Base-by-base conservation (phyloP, 805 yeast genomes). In the Limtongia smithiae region DNA sequence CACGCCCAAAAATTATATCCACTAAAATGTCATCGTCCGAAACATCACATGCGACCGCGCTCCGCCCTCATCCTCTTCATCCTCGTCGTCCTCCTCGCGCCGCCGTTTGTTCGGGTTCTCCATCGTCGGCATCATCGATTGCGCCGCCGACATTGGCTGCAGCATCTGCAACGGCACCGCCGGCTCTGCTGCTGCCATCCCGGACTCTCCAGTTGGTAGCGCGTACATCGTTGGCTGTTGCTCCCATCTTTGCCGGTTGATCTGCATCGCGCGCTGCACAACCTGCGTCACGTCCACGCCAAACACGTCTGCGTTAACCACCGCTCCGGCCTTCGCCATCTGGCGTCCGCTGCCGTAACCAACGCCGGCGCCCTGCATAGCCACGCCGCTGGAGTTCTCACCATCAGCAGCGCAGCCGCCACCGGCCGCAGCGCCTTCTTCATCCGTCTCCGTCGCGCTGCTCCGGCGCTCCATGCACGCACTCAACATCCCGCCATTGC, bases 271-370 rank as follows among this genome's bases (percentile, higher is more conserved):
- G n/a, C 78, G 63, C 49, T 70, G 65, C 4, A 75, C 72, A 21
- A 75, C 76, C 35, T 77, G 70, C 54, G 77, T 74, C 30, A 78
- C 68, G 60, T 79, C 83, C 41, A 79, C 80, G 8, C 83, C 83
- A 63, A 78, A 78, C 34, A 78, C 71, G 60, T 79, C 80, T 41
- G 73, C 69, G 27, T 34, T 32, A 25, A 35, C 6, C 11, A 14
- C 15, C 14, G 40, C 15, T n/a, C n/a, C n/a, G n/a, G n/a, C n/a
- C n/a, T n/a, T n/a, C 17, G 27, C 40, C 3, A 32, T 27, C 21
- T 34, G 33, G 9, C 27, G 25, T 12, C 70, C 70, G 3, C 68
- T 59, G 28, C 62, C 61, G 31, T 53, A 54, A 22, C 15, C 24
- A 6, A 21, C 25, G 15, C 36, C 27, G 12, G 22, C 53, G 39